Evolutionary conservation across 768 basidiomycete species (phyloP).

Genomic region (Serpula lacrymans): DNA sequence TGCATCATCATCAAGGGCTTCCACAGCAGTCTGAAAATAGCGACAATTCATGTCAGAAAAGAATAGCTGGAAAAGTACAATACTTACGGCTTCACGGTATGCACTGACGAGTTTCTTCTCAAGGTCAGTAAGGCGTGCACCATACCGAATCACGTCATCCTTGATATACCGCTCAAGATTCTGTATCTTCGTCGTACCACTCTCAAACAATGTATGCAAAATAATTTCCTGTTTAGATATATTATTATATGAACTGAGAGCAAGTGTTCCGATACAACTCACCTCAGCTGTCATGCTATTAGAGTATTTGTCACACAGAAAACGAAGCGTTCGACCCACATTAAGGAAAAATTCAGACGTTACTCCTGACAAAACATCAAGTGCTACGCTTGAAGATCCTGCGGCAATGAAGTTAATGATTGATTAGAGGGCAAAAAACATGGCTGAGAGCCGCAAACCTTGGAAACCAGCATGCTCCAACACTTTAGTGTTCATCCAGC

Average conservation of each 20-base stretch:
- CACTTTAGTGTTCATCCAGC: constrained; percentile 73
- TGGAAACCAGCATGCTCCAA: constrained; percentile 92
- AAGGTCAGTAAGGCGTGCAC: constrained; percentile 68
- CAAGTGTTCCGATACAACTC: constrained; percentile 12
- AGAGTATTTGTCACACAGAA: constrained; percentile 76
- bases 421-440: neutral
- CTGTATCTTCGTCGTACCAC: constrained; percentile 71
- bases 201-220: constrained; percentile 87
- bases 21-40: constrained; percentile 33
- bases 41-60: neutral
- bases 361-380: constrained; percentile 76
- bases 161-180: constrained; percentile 85
- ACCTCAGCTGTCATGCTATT: constrained; percentile 85
- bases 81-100: constrained; percentile 74
- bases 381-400: constrained; percentile 73
- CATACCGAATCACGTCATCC: constrained; percentile 85
- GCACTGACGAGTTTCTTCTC: constrained; percentile 85
- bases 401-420: neutral
- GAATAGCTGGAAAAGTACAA: neutral
- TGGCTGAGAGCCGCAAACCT: constrained; percentile 42
- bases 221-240: constrained; percentile 75
- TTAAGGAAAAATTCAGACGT: constrained; percentile 80
- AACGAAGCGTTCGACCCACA: constrained; percentile 82
- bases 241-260: constrained; percentile 6
- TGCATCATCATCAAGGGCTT: constrained; percentile 48